Base-by-base conservation (phyloP, 2,329 filamentous ascomycete species). In the Aspergillus ochraceus region DNA sequence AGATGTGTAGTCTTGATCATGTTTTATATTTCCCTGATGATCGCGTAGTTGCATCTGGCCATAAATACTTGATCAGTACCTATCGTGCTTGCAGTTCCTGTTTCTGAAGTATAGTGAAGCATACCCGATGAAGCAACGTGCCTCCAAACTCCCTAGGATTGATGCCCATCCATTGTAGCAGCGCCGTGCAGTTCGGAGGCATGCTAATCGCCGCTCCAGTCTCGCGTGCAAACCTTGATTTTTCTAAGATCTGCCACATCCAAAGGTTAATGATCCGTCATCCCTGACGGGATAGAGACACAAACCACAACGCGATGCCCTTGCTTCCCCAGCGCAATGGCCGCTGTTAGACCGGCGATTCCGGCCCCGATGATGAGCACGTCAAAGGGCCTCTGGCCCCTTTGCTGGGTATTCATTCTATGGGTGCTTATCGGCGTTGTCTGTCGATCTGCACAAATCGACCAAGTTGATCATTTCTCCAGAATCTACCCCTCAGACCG, bases 301-400 rank as follows among this genome's bases (percentile, higher is more conserved):
- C 69, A 26, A 57, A 75, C 71, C 63, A 72, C 69, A 22, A 75
- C 71, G 24, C 66, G 66, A 61, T 75, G 72, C 0, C 73, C 73
- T 29, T 71, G 69, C 50, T 68, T 71, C 36, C 72, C 67, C 5
- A 75, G 54, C 2, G 71, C 71, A 60, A 74, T 74, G 4, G 72
- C 72, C 3, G 72, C 69, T 9, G 65, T 65, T 6, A 76, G 63
- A 6, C 73, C 73, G 32, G 72, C 71, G 55, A 76, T 72, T 3
- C 73, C 72, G 9, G 73, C 74, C 1, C 73, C 74, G 30, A 75
- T 64, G 5, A 76, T 63, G 2, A 71, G 52, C 8, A 70, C 55
- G 19, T 66, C 54, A 4, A 70, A 53, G n/a, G 55, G 39, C 8
- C 30, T 11, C 4, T n/a, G 14, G 8, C 6, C 6, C 9, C 19